Percentiles rank a stretch among this genome's conserved stretches.
Evolutionary conservation across 2,329 filamentous ascomycete genomes (phyloP).

Genomic region (Apiospora koreana): DNA sequence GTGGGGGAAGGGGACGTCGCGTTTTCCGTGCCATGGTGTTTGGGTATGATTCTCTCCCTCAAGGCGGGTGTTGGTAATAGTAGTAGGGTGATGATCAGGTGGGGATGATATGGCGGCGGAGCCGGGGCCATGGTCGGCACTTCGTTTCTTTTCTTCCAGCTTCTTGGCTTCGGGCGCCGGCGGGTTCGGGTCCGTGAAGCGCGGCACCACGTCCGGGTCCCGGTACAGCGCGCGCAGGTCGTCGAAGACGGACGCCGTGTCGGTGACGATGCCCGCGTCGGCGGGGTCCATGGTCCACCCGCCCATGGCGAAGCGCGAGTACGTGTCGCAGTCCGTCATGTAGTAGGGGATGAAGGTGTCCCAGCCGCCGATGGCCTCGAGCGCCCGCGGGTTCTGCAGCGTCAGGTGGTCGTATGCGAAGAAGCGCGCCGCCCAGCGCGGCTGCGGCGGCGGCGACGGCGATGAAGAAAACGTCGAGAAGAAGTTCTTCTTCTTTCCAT

Average conservation of each 20-base stretch:
- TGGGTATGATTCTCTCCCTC: too few species aligned
- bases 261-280: slow-evolving; percentile 44
- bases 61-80: not conserved
- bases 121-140: too few species aligned
- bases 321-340: slow-evolving; percentile 58
- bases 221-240: slow-evolving; percentile 48
- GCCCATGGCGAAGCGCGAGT: slow-evolving; percentile 48
- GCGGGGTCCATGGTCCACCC: slow-evolving; percentile 42
- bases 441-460: slow-evolving; percentile 30
- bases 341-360: slow-evolving; percentile 61
- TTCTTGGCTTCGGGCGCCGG: slow-evolving; percentile 27
- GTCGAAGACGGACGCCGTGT: slow-evolving; percentile 46
- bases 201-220: slow-evolving; percentile 37
- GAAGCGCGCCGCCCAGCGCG: slow-evolving; percentile 53
- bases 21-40: not conserved
- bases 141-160: slow-evolving; percentile 12
- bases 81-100: not conserved
- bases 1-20: slow-evolving; percentile 15
- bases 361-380: slow-evolving; percentile 54
- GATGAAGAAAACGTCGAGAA: slow-evolving; percentile 30
- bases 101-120: slow-evolving; percentile 19
- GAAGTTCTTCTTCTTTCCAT: slow-evolving; percentile 35
- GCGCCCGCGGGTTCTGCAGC: slow-evolving; percentile 55
- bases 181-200: slow-evolving; percentile 40
- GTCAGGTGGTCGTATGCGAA: slow-evolving; percentile 61